Conservation (phyloP, 495 filamentous ascomycete species). For the Penicillium desertorum region DNA sequence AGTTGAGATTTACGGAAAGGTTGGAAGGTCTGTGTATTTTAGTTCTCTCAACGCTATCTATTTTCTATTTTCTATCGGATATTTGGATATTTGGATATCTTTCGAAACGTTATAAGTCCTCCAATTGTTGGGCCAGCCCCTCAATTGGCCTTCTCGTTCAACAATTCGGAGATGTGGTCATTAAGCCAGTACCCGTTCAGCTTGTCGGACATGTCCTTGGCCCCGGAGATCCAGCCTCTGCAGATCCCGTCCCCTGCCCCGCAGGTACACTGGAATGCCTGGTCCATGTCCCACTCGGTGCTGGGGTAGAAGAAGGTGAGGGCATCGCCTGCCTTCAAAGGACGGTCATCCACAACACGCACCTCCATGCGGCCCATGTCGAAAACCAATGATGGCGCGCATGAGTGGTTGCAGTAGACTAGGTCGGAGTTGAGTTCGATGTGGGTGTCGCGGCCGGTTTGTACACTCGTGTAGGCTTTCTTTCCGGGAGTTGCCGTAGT, state of each 20-base stretch:
- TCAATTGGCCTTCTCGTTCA: slow-evolving; percentile 20
- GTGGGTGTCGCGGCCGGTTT: slow-evolving; percentile 59
- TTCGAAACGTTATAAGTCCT: too few relatives aligned
- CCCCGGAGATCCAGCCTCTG: slow-evolving; percentile 37
- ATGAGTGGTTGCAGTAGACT: slow-evolving; percentile 75
- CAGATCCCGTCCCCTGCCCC: slow-evolving; percentile 36
- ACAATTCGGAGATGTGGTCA: slow-evolving; percentile 34
- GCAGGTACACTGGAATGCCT: slow-evolving; percentile 69
- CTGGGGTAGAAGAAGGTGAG: slow-evolving; percentile 80
- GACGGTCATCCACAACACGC: slow-evolving; percentile 55
- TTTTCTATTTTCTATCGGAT: slow-evolving; percentile 12
- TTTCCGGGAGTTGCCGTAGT: slow-evolving; percentile 53
- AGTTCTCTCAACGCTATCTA: slow-evolving; percentile 5
- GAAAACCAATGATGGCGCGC: slow-evolving; percentile 66
- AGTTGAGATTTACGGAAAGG: slow-evolving; percentile 4
- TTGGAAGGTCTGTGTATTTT: background rate
- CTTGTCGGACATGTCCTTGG: slow-evolving; percentile 32
- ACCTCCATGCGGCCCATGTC: slow-evolving; percentile 65
- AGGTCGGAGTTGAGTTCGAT: slow-evolving; percentile 74
- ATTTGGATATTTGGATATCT: slow-evolving; percentile 3
- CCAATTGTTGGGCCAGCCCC: too few relatives aligned
- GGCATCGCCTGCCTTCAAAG: slow-evolving; percentile 58
- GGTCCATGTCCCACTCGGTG: slow-evolving; percentile 74
- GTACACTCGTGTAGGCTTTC: slow-evolving; percentile 69
- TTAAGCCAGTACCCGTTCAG: slow-evolving; percentile 43